A percentile compares a stretch with the other conserved stretches of the same genome.
Conservation (phyloP, 805 yeast genomes). For the Candida broadrunensis region DNA sequence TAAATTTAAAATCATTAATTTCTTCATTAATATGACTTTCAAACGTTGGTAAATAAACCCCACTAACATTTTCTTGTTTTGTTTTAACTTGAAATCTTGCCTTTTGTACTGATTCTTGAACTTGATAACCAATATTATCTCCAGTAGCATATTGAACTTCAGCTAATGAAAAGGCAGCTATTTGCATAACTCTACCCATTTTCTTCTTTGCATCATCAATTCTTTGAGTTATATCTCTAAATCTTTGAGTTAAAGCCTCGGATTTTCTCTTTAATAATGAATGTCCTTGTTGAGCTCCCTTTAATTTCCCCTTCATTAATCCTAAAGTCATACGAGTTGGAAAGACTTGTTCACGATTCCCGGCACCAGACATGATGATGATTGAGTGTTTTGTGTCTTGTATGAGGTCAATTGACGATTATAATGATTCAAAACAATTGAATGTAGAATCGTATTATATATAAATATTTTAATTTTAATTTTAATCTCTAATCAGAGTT, state of each 20-base stretch:
- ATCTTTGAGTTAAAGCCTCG: conserved; percentile 93
- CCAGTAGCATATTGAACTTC: conserved; percentile 98
- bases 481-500: too few species aligned
- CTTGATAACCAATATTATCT: conserved; percentile 91
- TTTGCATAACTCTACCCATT: conserved; percentile 98
- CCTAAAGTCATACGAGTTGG: conserved; percentile 98
- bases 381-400: too few species aligned
- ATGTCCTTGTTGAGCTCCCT: conserved; percentile 97
- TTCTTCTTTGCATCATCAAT: conserved; percentile 94
- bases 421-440: too few species aligned
- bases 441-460: too few species aligned
- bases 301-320: conserved; percentile 89
- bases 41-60: conserved; percentile 91
- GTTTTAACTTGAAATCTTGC: conserved; percentile 91
- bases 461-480: too few species aligned
- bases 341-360: conserved; percentile 90
- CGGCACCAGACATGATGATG: conserved; percentile 64
- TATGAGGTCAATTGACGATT: too few species aligned
- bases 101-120: conserved; percentile 86
- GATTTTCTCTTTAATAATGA: conserved; percentile 91
- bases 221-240: conserved; percentile 90
- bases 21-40: conserved; percentile 80
- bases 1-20: conserved; percentile 90
- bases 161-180: conserved; percentile 95
- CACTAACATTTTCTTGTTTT: conserved; percentile 93